These are phyloP conservation scores for Canna indica DNA, from an alignment of 176 grass and related monocot species.

Conservation along the genomic window DNA sequence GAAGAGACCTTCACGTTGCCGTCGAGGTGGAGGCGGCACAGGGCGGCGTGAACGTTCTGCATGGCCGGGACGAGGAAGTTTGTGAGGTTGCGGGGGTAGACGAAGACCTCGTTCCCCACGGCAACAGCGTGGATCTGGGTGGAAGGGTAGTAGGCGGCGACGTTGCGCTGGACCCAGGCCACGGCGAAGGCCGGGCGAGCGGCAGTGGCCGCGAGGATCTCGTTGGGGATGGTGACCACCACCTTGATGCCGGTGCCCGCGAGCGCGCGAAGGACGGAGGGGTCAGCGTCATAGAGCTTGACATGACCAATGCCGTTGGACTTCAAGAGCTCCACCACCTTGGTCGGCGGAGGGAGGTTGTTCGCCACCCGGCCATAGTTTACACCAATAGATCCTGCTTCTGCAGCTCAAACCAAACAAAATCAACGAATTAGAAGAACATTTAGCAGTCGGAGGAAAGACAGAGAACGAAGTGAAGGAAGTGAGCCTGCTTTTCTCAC, in stretches of 20 bases:
- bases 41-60: constrained; percentile 41
- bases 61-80: constrained; percentile 61
- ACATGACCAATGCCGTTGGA: neutral
- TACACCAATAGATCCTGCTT: neutral
- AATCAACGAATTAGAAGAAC: neutral
- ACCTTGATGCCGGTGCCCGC: constrained; percentile 7
- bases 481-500: neutral
- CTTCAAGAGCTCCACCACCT: neutral
- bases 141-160: constrained; percentile 3
- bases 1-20: constrained; percentile 45
- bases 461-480: neutral
- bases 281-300: constrained; percentile 8
- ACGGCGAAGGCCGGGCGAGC: neutral
- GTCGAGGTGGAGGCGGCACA: constrained; percentile 25
- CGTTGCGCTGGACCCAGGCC: neutral
- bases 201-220: neutral
- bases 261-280: constrained; percentile 2
- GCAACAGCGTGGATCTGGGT: constrained; percentile 2
- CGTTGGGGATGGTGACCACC: neutral
- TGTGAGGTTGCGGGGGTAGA: constrained; percentile 24
- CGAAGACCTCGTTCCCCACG: constrained; percentile 16
- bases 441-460: neutral
- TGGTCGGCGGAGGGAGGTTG: neutral
- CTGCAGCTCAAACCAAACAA: neutral
- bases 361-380: constrained; percentile 10